Base-by-base conservation (phyloP, 1,139 yeast species). In the Blastobotrys buckinghamii region DNA sequence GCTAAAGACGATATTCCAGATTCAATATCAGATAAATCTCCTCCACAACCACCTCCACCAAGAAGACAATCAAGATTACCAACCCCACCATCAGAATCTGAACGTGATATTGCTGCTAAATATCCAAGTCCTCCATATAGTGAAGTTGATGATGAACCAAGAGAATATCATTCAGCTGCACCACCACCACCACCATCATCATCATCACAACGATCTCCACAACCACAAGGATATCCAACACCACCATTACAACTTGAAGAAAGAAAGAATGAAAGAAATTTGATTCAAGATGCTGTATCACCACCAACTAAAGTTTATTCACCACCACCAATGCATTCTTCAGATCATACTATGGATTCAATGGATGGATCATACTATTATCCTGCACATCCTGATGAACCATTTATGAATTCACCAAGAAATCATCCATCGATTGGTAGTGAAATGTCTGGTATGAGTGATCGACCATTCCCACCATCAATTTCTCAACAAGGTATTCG, bases 401-500 rank as follows among this genome's bases (percentile, higher is more conserved):
- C 48, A 35, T 49, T 49, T 36, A 46, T 42, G 42, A 17, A 49
- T 13, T 13, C 37, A n/a, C 42, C 45, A 10, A 41, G 40, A 8
- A 19, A 13, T 30, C 45, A 43, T 17, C 47, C 49, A 5, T 45
- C 49, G 16, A 43, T 45, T 43, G 49, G 47, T 9, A 42, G 47
- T 27, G 47, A 45, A 30, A 45, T 42, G 17, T 44, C 48, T 4
- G 24, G 32, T 10, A 5, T 16, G 16, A 30, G 36, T 19, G 49
- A 49, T 13, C 39, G 47, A 27, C 51, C 53, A 17, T 46, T 47
- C 51, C 52, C 47, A 10, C 48, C 50, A 1, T 37, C 51, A 7
- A 43, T 49, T 39, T 51, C 55, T 22, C 53, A 53, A 37, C 51
- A 44, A 32, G 46, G 44, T 12, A 7, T 29, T 10, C 47, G 46